Evolutionary conservation across 2,329 filamentous ascomycete genomes (phyloP).

Genomic region (Aspergillus sp.): DNA sequence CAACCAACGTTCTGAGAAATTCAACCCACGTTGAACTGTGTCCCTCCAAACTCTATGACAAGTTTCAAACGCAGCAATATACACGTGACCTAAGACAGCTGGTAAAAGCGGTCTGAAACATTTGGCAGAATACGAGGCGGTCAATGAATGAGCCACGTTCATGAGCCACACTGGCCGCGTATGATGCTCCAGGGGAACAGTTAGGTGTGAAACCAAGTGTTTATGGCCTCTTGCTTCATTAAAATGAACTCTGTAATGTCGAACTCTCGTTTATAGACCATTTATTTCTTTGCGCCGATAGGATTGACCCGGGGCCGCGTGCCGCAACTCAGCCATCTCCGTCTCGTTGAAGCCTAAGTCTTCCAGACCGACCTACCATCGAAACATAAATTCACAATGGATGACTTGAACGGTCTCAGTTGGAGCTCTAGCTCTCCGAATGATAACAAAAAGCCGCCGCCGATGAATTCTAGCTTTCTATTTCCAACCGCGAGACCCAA

Average conservation of each 20-base stretch:
- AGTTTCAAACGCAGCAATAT: not conserved
- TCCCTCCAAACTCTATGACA: not conserved
- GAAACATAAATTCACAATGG: constrained; percentile 35
- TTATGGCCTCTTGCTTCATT: not conserved
- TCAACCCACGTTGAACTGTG: no score
- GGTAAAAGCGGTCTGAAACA: not conserved
- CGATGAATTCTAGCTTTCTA: constrained; percentile 35
- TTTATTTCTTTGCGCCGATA: not conserved
- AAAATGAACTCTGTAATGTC: not conserved
- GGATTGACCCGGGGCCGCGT: constrained; percentile 18
- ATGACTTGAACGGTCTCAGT: constrained; percentile 48
- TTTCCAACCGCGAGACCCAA: constrained; percentile 39
- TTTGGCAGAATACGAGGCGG: constrained; percentile 2
- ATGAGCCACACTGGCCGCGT: not conserved
- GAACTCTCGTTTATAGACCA: not conserved
- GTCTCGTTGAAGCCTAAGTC: constrained; percentile 4
- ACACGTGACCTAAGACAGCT: not conserved
- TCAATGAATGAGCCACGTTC: not conserved
- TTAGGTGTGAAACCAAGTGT: not conserved
- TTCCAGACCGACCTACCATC: constrained; percentile 19
- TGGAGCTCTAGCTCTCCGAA: constrained; percentile 41
- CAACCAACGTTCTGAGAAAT: no score
- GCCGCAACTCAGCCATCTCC: constrained; percentile 7
- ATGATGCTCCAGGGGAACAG: constrained; percentile 5
- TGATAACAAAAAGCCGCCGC: constrained; percentile 35